A percentile compares a stretch with the other conserved stretches of the same genome.
Conservation (phyloP, 2,329 filamentous ascomycete species). For the Neopestalotiopsis sp. region DNA sequence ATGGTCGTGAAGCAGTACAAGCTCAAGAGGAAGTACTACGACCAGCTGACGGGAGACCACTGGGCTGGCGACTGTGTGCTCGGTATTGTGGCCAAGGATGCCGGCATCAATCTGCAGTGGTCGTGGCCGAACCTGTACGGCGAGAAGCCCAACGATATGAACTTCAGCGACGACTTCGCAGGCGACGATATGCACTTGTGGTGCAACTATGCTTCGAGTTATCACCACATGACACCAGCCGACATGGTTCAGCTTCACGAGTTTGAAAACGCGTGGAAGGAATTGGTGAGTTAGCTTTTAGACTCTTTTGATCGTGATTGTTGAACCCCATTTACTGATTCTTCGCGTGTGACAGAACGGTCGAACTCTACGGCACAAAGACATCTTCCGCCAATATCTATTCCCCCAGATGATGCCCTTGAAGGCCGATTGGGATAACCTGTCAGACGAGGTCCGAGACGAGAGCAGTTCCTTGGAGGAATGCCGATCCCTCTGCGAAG, state of each 20-base stretch:
- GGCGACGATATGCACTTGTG: slow-evolving; percentile 48
- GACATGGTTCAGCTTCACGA: slow-evolving; percentile 49
- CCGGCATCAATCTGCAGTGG: slow-evolving; percentile 48
- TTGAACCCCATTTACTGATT: no score
- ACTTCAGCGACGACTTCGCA: slow-evolving; percentile 47
- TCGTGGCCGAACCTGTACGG: slow-evolving; percentile 52
- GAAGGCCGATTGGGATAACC: slow-evolving; percentile 38
- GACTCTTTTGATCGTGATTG: neutral
- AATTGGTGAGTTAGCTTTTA: slow-evolving; percentile 29
- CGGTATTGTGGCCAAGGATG: slow-evolving; percentile 50
- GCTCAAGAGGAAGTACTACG: slow-evolving; percentile 45
- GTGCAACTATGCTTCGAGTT: slow-evolving; percentile 55
- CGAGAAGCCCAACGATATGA: slow-evolving; percentile 45
- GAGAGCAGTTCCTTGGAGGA: slow-evolving; percentile 29
- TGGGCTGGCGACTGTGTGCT: slow-evolving; percentile 58
- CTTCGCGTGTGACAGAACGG: slow-evolving; percentile 26
- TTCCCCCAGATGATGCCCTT: slow-evolving; percentile 30
- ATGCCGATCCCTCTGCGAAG: slow-evolving; percentile 33
- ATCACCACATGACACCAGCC: slow-evolving; percentile 51
- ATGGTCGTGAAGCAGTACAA: slow-evolving; percentile 48
- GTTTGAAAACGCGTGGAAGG: slow-evolving; percentile 47
- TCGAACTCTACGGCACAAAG: slow-evolving; percentile 34
- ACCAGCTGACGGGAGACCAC: slow-evolving; percentile 50
- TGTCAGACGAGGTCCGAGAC: slow-evolving; percentile 30
- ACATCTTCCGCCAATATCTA: slow-evolving; percentile 36